Conservation (phyloP, 176 grass and related monocot genomes). For the Microstegium vimineum region DNA sequence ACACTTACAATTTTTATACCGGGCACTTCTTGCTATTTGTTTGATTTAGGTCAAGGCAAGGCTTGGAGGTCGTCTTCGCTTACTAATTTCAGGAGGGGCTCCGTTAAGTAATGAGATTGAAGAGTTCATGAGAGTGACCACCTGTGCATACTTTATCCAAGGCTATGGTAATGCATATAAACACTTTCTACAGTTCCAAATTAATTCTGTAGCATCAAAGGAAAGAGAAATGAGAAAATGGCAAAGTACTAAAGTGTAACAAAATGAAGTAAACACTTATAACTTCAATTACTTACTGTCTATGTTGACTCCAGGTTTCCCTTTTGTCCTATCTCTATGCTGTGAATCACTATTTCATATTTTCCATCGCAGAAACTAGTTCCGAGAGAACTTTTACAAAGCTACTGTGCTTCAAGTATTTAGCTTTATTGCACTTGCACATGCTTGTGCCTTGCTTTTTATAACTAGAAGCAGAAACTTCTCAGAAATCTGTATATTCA, state of each 20-base stretch:
- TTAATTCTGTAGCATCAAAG: slow-evolving; percentile 30
- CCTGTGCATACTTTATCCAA: slow-evolving; percentile 82
- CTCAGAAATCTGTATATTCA: slow-evolving; percentile 1
- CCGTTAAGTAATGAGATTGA: slow-evolving; percentile 91
- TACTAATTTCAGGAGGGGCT: slow-evolving; percentile 89
- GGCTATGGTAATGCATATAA: slow-evolving; percentile 75
- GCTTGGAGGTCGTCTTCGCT: slow-evolving; percentile 85
- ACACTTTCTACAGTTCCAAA: neutral
- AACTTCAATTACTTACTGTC: neutral
- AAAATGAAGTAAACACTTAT: neutral
- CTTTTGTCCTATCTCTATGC: neutral
- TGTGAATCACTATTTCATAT: neutral
- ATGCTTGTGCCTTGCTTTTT: neutral
- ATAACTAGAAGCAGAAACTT: slow-evolving; percentile 1
- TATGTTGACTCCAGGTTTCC: slow-evolving; percentile 1
- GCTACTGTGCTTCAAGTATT: neutral
- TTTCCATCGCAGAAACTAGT: slow-evolving; percentile 10
- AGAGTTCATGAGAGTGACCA: slow-evolving; percentile 92
- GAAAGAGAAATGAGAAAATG: neutral
- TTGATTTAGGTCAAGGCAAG: slow-evolving; percentile 82
- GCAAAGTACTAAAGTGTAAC: neutral
- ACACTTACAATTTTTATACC: slow-evolving; percentile 13
- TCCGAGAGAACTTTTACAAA: neutral
- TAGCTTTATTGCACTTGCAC: neutral
- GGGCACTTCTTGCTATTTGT: slow-evolving; percentile 3